Base-by-base conservation (phyloP, 306 rosid genomes). In the Bauhinia variegata region DNA sequence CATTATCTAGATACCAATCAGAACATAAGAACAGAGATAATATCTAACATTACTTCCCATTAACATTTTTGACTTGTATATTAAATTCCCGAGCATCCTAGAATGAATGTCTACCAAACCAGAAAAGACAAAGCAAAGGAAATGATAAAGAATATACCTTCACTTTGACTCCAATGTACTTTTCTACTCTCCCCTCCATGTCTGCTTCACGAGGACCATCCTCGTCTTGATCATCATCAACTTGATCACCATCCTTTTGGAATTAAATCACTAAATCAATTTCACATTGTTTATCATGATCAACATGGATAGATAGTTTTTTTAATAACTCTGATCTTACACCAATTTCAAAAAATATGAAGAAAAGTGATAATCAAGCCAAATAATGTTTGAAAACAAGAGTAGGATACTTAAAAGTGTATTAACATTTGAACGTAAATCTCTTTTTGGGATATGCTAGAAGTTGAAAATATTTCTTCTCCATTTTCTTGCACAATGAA, bases 101-200 rank as follows among this genome's bases (percentile, higher is more conserved):
- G 71, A 31, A 72, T 10, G 70, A 31, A 57, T 57, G 31, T 46
- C 41, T 30, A 61, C 49, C 4, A 36, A n/a, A 75, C 44, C 19
- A 5, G 47, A 5, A 68, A 70, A 46, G 58, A 36, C 43, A 64
- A 53, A 54, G 41, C 17, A 71, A 56, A 56, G 17, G 34, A 23
- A 28, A 53, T 8, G 8, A 23, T 68, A 16, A 11, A 44, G 73
- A 72, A 71, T 79, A 69, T 83, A 61, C 99, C 99, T 93, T 93
- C 75, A 93, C 99, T 93, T 90, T 88, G 75, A 90, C 99, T 53
- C 99, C 99, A 64, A 93, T 85, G 82, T 93, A 93, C 79, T 93
- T 93, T 76, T 93, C 97, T 3, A 86, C 96, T 79, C 97, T 88
- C 58, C 95, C 98, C 81, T 88, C 98, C 64, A 75, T 60, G 80